Conservation (phyloP, 202 grass and related monocot species). For the Brachypodium distachyon region DNA sequence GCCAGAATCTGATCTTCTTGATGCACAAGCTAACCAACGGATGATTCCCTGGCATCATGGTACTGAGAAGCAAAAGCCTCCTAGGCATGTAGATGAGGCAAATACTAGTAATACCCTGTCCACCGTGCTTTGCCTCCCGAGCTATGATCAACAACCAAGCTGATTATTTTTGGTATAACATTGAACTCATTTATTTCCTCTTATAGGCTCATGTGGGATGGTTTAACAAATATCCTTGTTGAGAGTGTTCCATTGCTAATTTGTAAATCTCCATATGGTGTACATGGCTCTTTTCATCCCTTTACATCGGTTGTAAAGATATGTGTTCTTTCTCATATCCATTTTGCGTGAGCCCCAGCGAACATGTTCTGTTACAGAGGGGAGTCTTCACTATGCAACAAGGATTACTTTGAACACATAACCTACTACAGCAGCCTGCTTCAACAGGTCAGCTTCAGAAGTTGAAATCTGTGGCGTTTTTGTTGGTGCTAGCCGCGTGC, state of each 20-base stretch:
- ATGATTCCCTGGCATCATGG: constrained; percentile 32
- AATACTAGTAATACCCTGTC: constrained; percentile 29
- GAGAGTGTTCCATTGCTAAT: background rate
- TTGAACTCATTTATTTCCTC: background rate
- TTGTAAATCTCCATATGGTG: constrained; percentile 5
- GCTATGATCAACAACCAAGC: constrained; percentile 36
- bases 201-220: background rate
- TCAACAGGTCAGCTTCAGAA: too few species aligned
- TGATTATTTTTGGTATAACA: constrained; percentile 22
- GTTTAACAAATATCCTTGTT: background rate
- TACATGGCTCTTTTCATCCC: background rate
- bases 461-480: too few species aligned
- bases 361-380: too few species aligned
- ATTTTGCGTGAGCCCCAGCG: too few species aligned
- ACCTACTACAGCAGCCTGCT: too few species aligned
- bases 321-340: background rate
- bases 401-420: too few species aligned
- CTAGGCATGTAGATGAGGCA: constrained; percentile 34
- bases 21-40: constrained; percentile 38
- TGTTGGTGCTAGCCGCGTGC: too few species aligned
- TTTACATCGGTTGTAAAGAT: background rate
- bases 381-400: too few species aligned
- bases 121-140: constrained; percentile 33
- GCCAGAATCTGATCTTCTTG: constrained; percentile 34
- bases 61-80: constrained; percentile 47